These are phyloP conservation scores for Skeletonema marinoi DNA, from an alignment of 108 stramenopile species.

Conservation along the genomic window DNA sequence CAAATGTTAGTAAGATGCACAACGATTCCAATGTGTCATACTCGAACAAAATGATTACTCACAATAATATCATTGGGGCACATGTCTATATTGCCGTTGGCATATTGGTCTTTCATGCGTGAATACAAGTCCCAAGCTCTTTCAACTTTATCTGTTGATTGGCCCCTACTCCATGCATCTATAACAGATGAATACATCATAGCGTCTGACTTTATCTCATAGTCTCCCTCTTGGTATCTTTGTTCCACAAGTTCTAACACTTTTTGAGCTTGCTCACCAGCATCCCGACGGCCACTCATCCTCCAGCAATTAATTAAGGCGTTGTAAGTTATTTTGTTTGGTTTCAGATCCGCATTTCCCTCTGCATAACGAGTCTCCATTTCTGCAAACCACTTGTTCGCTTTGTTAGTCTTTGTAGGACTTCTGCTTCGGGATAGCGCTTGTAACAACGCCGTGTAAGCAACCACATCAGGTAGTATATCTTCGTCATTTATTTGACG, in stretches of 20 bases:
- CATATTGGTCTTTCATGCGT: conserved; percentile 36
- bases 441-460: conserved; percentile 38
- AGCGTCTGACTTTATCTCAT: conserved; percentile 34
- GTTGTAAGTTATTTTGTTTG: conserved; percentile 44
- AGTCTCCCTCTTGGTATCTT: conserved; percentile 34
- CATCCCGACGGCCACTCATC: conserved; percentile 22
- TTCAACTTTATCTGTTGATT: conserved; percentile 25
- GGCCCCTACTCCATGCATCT: conserved; percentile 32
- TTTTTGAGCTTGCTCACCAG: conserved; percentile 28
- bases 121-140: conserved; percentile 41
- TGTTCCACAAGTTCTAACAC: conserved; percentile 32
- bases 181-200: conserved; percentile 37
- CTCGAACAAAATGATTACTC: conserved; percentile 2
- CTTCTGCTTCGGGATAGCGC: conserved; percentile 25
- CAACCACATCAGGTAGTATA: conserved; percentile 31
- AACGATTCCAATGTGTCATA: background rate
- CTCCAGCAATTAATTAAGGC: conserved; percentile 47
- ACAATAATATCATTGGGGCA: conserved; percentile 44
- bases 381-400: conserved; percentile 41
- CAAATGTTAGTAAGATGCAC: background rate
- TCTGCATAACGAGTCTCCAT: conserved; percentile 27
- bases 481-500: conserved; percentile 28
- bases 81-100: conserved; percentile 34
- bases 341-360: conserved; percentile 27
- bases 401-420: conserved; percentile 6